Percentiles rank a stretch among this genome's conserved stretches.
Conservation (phyloP, 2,329 filamentous ascomycete genomes). For the Elsinoe australis region DNA sequence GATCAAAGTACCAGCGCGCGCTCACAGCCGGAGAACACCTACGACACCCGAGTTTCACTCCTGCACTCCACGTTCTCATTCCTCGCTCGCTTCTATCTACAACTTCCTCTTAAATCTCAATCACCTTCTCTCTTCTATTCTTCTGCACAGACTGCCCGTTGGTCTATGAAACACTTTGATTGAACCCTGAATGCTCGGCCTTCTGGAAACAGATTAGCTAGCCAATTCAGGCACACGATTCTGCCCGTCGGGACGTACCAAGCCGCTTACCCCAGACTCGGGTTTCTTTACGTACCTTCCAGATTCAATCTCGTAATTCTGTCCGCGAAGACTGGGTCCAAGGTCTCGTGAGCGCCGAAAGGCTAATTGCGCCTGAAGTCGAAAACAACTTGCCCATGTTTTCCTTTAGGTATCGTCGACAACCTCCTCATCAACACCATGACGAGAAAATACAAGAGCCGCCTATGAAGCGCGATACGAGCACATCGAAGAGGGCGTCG, state of each 20-base stretch:
- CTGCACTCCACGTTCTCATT: constrained; percentile 12
- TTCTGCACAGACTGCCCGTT: constrained; percentile 9
- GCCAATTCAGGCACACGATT: constrained; percentile 1
- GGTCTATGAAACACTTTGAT: constrained; percentile 15
- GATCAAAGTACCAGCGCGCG: neutral
- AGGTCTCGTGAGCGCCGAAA: neutral
- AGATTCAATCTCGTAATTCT: constrained; percentile 15
- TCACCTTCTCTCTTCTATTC: constrained; percentile 4
- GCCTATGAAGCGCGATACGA: constrained; percentile 17
- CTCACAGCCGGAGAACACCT: neutral
- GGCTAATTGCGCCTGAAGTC: neutral
- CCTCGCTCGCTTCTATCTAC: neutral
- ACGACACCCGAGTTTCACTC: neutral
- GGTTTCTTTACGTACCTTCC: constrained; percentile 16
- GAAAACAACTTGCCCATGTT: too few relatives aligned
- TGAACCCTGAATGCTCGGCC: constrained; percentile 13
- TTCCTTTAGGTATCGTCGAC: constrained; percentile 12
- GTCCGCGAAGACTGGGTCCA: neutral
- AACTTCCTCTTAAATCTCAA: neutral
- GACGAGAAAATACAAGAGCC: constrained; percentile 8
- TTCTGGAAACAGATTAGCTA: constrained; percentile 8
- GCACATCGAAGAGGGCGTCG: constrained; percentile 15
- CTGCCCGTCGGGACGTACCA: neutral
- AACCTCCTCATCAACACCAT: constrained; percentile 1
- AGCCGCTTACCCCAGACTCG: constrained; percentile 13